These are phyloP conservation scores for Pleurotus citrinopileatus DNA, from an alignment of 768 basidiomycete species.

Conservation along the genomic window DNA sequence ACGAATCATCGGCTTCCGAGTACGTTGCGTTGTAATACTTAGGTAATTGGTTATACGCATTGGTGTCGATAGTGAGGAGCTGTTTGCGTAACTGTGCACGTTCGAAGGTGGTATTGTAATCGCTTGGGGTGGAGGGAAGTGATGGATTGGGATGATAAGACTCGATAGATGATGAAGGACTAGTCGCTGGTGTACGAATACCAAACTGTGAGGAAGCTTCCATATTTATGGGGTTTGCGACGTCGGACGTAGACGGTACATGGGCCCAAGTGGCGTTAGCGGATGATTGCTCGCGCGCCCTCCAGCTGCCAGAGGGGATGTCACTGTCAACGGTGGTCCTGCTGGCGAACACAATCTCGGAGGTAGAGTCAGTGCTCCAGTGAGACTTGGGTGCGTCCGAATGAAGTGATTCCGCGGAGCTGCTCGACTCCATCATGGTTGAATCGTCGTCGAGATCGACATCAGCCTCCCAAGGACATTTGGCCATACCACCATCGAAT, in stretches of 20 bases:
- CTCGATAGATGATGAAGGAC: slow-evolving; percentile 39
- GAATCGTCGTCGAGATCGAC: slow-evolving; percentile 58
- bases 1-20: slow-evolving; percentile 45
- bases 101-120: slow-evolving; percentile 39
- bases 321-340: slow-evolving; percentile 28
- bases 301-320: slow-evolving; percentile 34
- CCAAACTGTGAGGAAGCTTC: slow-evolving; percentile 22
- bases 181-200: slow-evolving; percentile 47
- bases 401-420: slow-evolving; percentile 31
- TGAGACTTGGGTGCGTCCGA: slow-evolving; percentile 40
- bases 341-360: slow-evolving; percentile 45
- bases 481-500: slow-evolving; percentile 79
- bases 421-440: slow-evolving; percentile 39
- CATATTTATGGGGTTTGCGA: slow-evolving; percentile 39
- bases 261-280: slow-evolving; percentile 49
- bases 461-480: slow-evolving; percentile 76
- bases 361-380: slow-evolving; percentile 59
- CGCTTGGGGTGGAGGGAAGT: slow-evolving; percentile 58
- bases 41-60: slow-evolving; percentile 31
- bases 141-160: slow-evolving; percentile 39
- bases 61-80: slow-evolving; percentile 61
- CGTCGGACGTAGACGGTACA: slow-evolving; percentile 42
- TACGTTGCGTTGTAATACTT: slow-evolving; percentile 45
- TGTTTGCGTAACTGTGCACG: slow-evolving; percentile 30
- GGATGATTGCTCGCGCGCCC: slow-evolving; percentile 42